Base-by-base conservation (phyloP, 345 rosid species). In the Citrus trifoliata region DNA sequence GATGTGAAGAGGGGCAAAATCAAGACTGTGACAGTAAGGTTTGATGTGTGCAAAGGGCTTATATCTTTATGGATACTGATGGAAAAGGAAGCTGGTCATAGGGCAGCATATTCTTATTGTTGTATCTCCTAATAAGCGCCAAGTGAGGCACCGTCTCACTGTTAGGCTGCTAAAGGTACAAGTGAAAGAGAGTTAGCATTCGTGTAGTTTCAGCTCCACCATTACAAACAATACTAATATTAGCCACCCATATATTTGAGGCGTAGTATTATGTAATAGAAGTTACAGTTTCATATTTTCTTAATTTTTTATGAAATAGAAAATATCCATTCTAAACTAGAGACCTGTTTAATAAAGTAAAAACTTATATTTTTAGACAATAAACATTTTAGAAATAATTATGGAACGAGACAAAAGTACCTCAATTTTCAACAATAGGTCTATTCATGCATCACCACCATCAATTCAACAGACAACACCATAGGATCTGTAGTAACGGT, bases 21-120 rank as follows among this genome's bases (percentile, higher is more conserved):
- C 6, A 7, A 71, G 76, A 83, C 73, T 65, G 87, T 87, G 76
- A 87, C 71, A 5, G 13, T 89, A 38, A 61, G 46, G 46, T n/a
- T 91, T 22, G 81, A 91, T 73, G 79, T 85, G 25, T 91, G 96
- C 82, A 83, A 86, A 81, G 80, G 75, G 19, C 80, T 92, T 27
- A 86, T 32, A 87, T 46, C 75, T 86, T 1, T 32, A 90, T 73
- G 75, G 91, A 93, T 69, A 60, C 42, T 56, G 81, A 88, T 6
- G 93, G 96, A 66, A 79, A 27, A 88, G 90, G 84, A 86, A 85
- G 67, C 16, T 88, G 56, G 77, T 84, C 10, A 70, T 73, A 13
- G 92, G 93, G 40, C 64, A 78, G 33, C 88, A 91, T 42, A 79
- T 40, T 4, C 76, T 91, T 60, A 35, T 83, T 21, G 80, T 86